Conservation (phyloP, 805 yeast species). For the Maudiozyma serrabonitensis region DNA sequence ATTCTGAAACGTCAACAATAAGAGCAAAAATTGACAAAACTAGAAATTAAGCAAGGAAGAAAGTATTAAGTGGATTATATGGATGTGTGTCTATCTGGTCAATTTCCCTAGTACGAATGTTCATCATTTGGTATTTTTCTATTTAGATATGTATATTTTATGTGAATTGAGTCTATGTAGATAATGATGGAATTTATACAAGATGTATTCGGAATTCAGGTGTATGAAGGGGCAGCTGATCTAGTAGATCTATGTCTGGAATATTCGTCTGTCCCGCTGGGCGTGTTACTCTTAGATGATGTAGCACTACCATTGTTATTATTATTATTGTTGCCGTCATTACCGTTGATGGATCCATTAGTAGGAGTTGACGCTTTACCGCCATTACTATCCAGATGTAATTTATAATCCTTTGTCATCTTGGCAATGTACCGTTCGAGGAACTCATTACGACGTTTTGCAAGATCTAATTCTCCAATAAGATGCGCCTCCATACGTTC, state of each 20-base stretch:
- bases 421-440: constrained; percentile 15
- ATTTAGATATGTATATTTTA: background rate
- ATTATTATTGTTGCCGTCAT: background rate
- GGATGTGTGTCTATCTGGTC: too few relatives aligned
- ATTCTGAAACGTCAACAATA: too few relatives aligned
- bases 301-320: background rate
- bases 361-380: background rate
- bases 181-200: background rate
- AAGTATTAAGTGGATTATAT: too few relatives aligned
- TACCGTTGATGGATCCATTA: background rate
- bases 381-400: background rate
- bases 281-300: background rate
- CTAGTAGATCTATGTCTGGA: constrained; percentile 15
- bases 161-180: too few relatives aligned
- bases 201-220: background rate
- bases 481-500: constrained; percentile 8
- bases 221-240: constrained; percentile 13
- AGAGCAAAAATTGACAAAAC: too few relatives aligned
- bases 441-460: constrained; percentile 12
- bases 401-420: constrained; percentile 6
- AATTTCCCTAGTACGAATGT: too few relatives aligned
- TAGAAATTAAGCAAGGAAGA: too few relatives aligned
- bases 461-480: constrained; percentile 7
- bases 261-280: background rate
- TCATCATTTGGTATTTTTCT: background rate